A percentile compares a stretch with the other conserved stretches of the same genome.
Conservation (phyloP, 306 rosid genomes). For the Comarum palustre region DNA sequence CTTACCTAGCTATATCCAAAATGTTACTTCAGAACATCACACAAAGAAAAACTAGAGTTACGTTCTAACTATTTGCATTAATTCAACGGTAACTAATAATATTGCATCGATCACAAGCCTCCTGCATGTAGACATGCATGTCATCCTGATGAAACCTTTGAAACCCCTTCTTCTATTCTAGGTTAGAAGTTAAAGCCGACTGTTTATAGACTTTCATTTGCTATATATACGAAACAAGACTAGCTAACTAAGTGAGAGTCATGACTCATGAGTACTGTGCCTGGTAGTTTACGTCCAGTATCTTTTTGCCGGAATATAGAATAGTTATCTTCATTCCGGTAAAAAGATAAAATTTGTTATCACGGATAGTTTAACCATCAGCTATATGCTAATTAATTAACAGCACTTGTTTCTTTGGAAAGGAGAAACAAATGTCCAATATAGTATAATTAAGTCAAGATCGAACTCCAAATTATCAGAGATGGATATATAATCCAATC, state of each 20-base stretch:
- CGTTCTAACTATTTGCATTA: background rate
- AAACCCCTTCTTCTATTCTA: background rate
- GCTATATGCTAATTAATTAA: no score
- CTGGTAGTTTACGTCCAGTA: no score
- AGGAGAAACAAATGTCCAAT: no score
- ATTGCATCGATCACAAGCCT: background rate
- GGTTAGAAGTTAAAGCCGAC: background rate
- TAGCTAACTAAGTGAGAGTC: background rate
- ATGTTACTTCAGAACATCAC: background rate
- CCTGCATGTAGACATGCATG: background rate
- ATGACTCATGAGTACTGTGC: background rate
- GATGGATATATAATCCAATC: background rate
- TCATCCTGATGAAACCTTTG: background rate
- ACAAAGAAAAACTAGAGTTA: background rate
- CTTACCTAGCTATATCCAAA: background rate
- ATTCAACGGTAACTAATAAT: background rate
- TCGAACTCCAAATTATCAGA: no score
- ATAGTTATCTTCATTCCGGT: no score
- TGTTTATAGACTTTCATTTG: background rate
- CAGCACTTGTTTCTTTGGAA: no score
- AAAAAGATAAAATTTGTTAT: no score
- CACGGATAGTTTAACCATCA: background rate
- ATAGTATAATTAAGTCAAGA: no score
- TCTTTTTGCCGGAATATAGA: no score
- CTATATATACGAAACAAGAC: background rate